Conservation (phyloP, 2,329 filamentous ascomycete genomes). For the Colletotrichum cordylinicola region DNA sequence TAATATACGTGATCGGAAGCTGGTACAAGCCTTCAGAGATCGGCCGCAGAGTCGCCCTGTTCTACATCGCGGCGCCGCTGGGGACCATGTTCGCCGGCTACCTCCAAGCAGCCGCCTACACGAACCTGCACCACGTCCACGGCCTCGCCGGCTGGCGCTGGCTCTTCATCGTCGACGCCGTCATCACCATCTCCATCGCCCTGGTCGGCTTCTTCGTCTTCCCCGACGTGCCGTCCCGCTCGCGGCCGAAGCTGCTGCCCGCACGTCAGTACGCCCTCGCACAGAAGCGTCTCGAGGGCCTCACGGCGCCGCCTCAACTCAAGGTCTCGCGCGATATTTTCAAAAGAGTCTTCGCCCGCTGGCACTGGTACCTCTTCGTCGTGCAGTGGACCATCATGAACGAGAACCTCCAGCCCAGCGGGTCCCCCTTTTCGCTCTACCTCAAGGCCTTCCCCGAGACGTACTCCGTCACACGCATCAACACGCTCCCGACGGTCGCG, state of each 20-base stretch:
- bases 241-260: conserved; percentile 35
- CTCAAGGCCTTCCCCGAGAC: conserved; percentile 39
- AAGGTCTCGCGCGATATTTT: conserved; percentile 39
- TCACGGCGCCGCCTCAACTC: conserved; percentile 34
- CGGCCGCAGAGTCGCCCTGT: conserved; percentile 56
- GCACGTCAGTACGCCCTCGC: conserved; percentile 33
- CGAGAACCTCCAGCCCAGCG: conserved; percentile 38
- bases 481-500: conserved; percentile 44
- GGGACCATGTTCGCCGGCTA: conserved; percentile 63
- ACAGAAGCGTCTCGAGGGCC: conserved; percentile 30
- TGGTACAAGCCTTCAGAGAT: conserved; percentile 44
- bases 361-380: conserved; percentile 46
- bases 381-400: conserved; percentile 42
- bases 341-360: conserved; percentile 39
- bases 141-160: conserved; percentile 58
- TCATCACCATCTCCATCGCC: conserved; percentile 61
- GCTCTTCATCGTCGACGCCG: conserved; percentile 65
- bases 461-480: conserved; percentile 44
- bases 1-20: conserved; percentile 43
- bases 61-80: conserved; percentile 55
- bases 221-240: conserved; percentile 34
- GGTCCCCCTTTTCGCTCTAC: conserved; percentile 44
- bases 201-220: conserved; percentile 46
- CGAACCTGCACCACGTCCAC: conserved; percentile 54
- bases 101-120: conserved; percentile 59